These are phyloP conservation scores for Chrysoporthe deuterocubensis DNA, from an alignment of 2,329 filamentous ascomycete genomes.

Conservation along the genomic window DNA sequence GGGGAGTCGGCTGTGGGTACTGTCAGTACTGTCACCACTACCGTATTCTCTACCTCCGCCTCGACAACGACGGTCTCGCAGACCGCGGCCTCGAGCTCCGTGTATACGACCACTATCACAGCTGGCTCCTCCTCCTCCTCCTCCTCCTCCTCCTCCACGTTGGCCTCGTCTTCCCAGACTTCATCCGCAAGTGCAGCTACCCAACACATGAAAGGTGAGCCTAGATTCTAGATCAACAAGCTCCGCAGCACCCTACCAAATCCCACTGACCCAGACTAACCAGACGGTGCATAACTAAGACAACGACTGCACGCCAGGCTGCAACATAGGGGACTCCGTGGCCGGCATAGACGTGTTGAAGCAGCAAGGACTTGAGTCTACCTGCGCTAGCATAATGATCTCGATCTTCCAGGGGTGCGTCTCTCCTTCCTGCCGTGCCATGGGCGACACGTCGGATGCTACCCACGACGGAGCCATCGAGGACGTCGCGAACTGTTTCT, in stretches of 20 bases:
- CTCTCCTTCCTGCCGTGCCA: neutral
- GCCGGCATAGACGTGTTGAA: neutral
- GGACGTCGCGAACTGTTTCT: neutral
- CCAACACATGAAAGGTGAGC: neutral
- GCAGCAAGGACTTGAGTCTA: neutral
- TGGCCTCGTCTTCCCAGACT: neutral
- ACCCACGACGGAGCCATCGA: neutral
- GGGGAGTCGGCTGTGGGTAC: neutral
- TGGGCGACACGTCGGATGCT: no score
- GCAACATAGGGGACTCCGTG: neutral
- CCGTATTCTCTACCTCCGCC: neutral
- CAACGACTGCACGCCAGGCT: slow-evolving; percentile 1
- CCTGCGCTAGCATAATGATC: neutral
- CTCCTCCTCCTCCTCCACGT: neutral
- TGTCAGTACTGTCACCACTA: neutral
- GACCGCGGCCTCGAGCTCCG: neutral
- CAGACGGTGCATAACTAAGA: neutral
- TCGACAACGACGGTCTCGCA: neutral
- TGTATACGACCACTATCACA: neutral
- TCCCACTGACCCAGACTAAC: neutral
- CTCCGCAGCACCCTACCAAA: neutral
- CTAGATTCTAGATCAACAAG: neutral
- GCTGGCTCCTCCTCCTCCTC: neutral
- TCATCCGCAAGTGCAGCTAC: neutral
- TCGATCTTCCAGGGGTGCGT: neutral